Evolutionary conservation across 805 yeast species (phyloP), one percentile per base, ranked within the genome.

Genomic region (Myxozyma mucilagina): DNA sequence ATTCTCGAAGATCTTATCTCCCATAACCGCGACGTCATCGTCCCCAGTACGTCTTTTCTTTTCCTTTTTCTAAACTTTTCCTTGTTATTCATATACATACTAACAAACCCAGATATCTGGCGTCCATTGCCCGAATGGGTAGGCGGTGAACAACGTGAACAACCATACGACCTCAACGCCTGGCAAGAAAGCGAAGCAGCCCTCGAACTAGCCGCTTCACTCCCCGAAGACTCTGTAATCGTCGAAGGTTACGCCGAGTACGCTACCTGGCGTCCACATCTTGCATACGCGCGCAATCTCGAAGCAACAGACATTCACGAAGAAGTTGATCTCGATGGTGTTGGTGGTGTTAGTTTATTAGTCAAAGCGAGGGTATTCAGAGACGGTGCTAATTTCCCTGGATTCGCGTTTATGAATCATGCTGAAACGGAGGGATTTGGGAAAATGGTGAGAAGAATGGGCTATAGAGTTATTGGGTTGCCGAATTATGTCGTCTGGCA

Each of bases 401-500:
- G 97, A 0, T 93, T 93, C 72, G 89, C 97, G 41, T 93, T 90
- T 75, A 89, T 90, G 74, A 90, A 90, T 69, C 98, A 94, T 73
- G 99, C 98, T 3, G 99, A 93, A 73, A 93, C 98, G 1, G 98
- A 94, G 75, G 98, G 96, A 0, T 93, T 94, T 74, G 99, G 71
- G 5, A 68, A 68, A 39, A 80, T 90, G 86, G 85, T 91, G 20
- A 86, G 80, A 67, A 77, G 78, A 64, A 87, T 89, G 87, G 96
- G 96, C 5, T 89, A 82, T 74, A 78, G 78, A 63, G 96, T 90
- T 13, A 94, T 91, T 42, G 97, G 97, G 0, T 79, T 90, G 65
- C 96, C 97, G 4, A 92, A 90, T 75, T 90, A 90, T 73, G 89
- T 92, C 0, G 78, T 90, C 47, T 90, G 96, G 96, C 97, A 90